A percentile compares a stretch with the other conserved stretches of the same genome.
Evolutionary conservation across 2,329 filamentous ascomycete genomes (phyloP).

Genomic region (Boeremia exigua): DNA sequence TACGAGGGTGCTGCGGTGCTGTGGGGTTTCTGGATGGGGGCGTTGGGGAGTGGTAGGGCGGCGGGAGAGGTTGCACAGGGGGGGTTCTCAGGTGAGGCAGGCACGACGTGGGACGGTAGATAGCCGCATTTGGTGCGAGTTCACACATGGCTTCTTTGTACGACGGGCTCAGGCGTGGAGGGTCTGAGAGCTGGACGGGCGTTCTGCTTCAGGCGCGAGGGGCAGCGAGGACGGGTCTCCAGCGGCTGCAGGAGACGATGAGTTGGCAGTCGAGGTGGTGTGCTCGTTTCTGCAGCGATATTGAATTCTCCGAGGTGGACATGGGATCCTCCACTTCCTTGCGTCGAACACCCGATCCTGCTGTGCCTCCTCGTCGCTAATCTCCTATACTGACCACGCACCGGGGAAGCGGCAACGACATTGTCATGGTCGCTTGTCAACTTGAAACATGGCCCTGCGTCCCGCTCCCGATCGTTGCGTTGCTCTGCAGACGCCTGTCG

Average conservation of each 20-base stretch:
- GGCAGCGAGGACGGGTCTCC: not conserved
- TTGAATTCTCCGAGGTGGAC: slow-evolving; percentile 5
- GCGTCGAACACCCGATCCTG: slow-evolving; percentile 4
- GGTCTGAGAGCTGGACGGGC: slow-evolving; percentile 5
- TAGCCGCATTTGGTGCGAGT: slow-evolving; percentile 10
- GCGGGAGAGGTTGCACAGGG: not conserved
- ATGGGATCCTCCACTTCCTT: slow-evolving; percentile 2
- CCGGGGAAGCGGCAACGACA: slow-evolving; percentile 21
- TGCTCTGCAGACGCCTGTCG: slow-evolving; percentile 33
- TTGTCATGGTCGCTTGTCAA: slow-evolving; percentile 3
- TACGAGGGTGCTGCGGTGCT: too few species aligned
- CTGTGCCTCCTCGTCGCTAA: not conserved
- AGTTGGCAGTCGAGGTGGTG: slow-evolving; percentile 1
- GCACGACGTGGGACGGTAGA: slow-evolving; percentile 16
- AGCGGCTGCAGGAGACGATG: not conserved
- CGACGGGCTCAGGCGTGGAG: slow-evolving; percentile 3
- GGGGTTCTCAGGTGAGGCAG: slow-evolving; percentile 9
- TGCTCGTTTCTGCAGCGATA: slow-evolving; percentile 1
- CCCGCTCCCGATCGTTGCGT: slow-evolving; percentile 21
- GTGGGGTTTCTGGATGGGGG: too few species aligned
- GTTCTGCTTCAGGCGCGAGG: not conserved
- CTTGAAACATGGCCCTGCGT: slow-evolving; percentile 27
- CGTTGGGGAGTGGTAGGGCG: too few species aligned
- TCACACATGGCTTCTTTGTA: slow-evolving; percentile 24
- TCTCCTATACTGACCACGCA: slow-evolving; percentile 11